Percentiles rank a stretch among this genome's conserved stretches.
phyloP scores from a whole-genome alignment of 2,329 filamentous ascomycete species.

The Trichoderma gracile region DNA sequence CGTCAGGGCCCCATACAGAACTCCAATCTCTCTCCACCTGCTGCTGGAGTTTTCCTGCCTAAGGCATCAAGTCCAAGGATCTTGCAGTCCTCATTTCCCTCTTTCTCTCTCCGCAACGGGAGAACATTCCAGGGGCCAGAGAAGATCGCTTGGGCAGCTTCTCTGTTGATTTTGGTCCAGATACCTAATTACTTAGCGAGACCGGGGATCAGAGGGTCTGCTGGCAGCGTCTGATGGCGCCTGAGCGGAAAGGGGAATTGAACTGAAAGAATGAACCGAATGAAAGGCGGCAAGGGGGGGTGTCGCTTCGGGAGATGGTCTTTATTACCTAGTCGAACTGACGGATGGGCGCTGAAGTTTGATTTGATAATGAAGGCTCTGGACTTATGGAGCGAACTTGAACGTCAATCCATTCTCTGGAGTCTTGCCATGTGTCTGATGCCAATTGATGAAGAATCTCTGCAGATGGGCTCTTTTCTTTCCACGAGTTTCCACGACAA shows the following conservation, averaged over 20 bases:
- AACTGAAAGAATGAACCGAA: neutral
- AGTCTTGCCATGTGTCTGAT: slow-evolving; percentile 17
- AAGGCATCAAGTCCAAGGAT: slow-evolving; percentile 18
- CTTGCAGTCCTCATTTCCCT: slow-evolving; percentile 13
- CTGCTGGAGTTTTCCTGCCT: slow-evolving; percentile 7
- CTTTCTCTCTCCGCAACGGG: slow-evolving; percentile 1
- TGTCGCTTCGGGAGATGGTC: slow-evolving; percentile 22
- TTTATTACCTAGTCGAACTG: too few species aligned
- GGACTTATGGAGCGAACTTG: too few species aligned
- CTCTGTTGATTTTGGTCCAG: neutral
- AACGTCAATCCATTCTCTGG: neutral
- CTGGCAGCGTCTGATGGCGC: neutral
- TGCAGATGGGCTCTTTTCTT: neutral
- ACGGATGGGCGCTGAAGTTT: too few species aligned
- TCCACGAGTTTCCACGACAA: slow-evolving; percentile 3
- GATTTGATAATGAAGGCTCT: too few species aligned
- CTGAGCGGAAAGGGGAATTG: slow-evolving; percentile 16
- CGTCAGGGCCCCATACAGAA: neutral
- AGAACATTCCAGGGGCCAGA: slow-evolving; percentile 21
- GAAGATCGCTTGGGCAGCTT: slow-evolving; percentile 16
- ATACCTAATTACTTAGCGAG: neutral
- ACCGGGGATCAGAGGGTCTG: neutral
- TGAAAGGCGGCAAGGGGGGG: neutral
- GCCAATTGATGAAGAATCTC: slow-evolving; percentile 23
- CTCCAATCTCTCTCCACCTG: neutral